Evolutionary conservation across 2,329 filamentous ascomycete genomes (phyloP).

Genomic region (Trichoderma pleuroti): DNA sequence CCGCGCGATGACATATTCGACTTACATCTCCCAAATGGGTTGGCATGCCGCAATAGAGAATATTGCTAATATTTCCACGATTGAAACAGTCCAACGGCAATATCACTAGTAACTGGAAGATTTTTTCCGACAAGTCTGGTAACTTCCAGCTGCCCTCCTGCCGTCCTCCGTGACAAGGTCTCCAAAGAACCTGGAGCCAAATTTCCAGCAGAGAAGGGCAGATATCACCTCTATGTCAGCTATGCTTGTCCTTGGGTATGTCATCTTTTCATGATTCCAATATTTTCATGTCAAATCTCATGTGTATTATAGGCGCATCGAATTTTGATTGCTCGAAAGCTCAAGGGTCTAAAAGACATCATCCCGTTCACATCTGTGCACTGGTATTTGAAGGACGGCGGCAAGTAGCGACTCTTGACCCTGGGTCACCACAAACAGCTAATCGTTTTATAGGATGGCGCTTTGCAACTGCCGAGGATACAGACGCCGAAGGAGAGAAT

Average conservation of each 20-base stretch:
- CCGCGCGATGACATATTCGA: background rate
- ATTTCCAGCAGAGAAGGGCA: slow-evolving; percentile 78
- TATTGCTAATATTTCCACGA: background rate
- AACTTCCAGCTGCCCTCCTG: slow-evolving; percentile 87
- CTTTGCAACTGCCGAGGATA: slow-evolving; percentile 63
- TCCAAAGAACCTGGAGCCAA: slow-evolving; percentile 65
- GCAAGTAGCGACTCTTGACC: slow-evolving; percentile 30
- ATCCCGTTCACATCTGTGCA: slow-evolving; percentile 78
- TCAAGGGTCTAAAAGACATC: slow-evolving; percentile 87
- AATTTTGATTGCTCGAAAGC: slow-evolving; percentile 76
- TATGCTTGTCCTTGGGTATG: slow-evolving; percentile 84
- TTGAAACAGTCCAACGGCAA: background rate
- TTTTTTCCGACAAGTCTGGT: slow-evolving; percentile 69
- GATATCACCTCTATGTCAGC: slow-evolving; percentile 90
- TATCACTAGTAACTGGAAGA: slow-evolving; percentile 83
- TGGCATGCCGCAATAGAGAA: background rate
- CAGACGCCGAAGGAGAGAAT: slow-evolving; percentile 51
- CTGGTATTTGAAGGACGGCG: slow-evolving; percentile 72
- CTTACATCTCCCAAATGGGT: background rate
- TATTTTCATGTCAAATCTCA: background rate
- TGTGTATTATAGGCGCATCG: slow-evolving; percentile 60
- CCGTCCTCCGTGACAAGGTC: slow-evolving; percentile 75
- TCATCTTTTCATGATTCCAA: background rate
- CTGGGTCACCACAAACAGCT: background rate
- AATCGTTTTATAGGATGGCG: slow-evolving; percentile 55